Base-by-base conservation (phyloP, 1,284 basidiomycete genomes). In the Trichosporon asahii region DNA sequence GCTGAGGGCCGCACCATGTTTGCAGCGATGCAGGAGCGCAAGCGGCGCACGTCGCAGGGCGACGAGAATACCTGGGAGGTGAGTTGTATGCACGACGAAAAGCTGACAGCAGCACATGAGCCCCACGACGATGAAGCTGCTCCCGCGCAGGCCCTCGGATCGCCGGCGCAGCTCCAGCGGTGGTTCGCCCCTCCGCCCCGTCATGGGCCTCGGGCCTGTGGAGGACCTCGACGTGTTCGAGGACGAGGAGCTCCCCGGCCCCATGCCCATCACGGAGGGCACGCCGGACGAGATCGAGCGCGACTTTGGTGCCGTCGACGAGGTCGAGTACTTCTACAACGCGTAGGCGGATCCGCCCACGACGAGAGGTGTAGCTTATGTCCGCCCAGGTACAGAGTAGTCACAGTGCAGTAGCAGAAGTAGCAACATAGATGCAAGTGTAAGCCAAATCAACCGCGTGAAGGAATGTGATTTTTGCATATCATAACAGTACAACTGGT, bases 41-140 rank as follows among this genome's bases (percentile, higher is more conserved):
- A 69, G 57, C 63, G 74, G 21, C 67, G 76, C 27, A 70, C 69
- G 63, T 76, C 73, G 49, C 71, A 76, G 66, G 78, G 76, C 35
- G 76, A 94, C 76, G 83, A 91, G 75, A 96, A 95, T 77, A 93
- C 94, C 73, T 96, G 94, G 94, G 94, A 94, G 90, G 93, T 94
- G 74, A 81, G 90, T 66, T 27, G 57, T 9, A 12, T 15, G 15
- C 18, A n/a, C 25, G 3, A 29, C 4, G 1, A 3, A 35, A 23
- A 49, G 71, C 73, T 76, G 69, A 77, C 44, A 6, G 14, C 75
- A 95, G 93, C 93, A 95, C 77, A 92, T 96, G 90, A 95, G 93
- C 72, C 93, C 93, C 1, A 92, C 92, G 82, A 95, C 93, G 1
- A 91, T 96, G 88, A 91, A 92, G 27, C 91, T 93, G 21, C 85